A percentile compares a stretch with the other conserved stretches of the same genome.
Conservation (phyloP, 169 alveolate genomes). For the Plasmodium relictum region DNA sequence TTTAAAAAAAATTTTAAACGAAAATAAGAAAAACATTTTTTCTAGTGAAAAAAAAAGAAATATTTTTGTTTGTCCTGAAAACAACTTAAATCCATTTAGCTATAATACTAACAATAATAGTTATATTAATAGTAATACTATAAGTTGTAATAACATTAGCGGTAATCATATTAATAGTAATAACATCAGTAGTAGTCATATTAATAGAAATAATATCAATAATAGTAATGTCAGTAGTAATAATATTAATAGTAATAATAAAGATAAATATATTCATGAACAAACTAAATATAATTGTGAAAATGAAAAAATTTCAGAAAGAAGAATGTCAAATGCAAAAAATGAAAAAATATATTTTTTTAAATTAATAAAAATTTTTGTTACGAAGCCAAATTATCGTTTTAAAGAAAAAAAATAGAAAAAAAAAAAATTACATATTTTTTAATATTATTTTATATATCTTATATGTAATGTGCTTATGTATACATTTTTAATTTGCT, state of each 20-base stretch:
- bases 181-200: no score
- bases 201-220: conserved; percentile 4
- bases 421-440: background rate
- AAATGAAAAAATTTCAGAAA: conserved; percentile 6
- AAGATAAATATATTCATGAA: background rate
- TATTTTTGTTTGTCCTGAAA: background rate
- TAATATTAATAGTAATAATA: background rate
- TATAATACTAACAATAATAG: no score
- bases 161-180: no score
- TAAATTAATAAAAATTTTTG: conserved; percentile 71
- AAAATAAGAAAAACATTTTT: conserved; percentile 27
- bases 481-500: background rate
- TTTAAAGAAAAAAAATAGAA: conserved; percentile 27
- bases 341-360: conserved; percentile 55
- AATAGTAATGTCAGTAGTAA: background rate
- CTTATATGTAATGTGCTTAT: background rate
- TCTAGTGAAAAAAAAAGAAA: conserved; percentile 1
- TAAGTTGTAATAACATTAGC: background rate
- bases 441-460: background rate
- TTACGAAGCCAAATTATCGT: conserved; percentile 76
- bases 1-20: conserved; percentile 33
- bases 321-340: background rate
- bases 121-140: background rate
- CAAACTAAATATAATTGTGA: background rate
- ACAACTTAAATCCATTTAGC: no score